Conservation (phyloP, 768 basidiomycete species). For the Boletus vinaceobasis region DNA sequence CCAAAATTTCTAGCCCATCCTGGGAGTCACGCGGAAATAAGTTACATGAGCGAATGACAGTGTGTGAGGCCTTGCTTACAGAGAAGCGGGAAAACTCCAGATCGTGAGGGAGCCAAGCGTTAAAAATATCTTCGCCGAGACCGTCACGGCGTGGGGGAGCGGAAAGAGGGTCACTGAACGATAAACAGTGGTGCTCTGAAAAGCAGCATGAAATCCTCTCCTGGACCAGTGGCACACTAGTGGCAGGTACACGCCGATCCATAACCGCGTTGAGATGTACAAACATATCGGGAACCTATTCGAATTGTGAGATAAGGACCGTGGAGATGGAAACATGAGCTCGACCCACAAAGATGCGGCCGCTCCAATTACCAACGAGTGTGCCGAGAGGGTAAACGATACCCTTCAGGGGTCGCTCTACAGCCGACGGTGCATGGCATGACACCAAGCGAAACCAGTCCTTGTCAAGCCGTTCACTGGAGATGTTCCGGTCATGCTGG, state of each 20-base stretch:
- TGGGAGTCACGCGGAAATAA: constrained; percentile 21
- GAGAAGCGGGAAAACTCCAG: constrained; percentile 30
- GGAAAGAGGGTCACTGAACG: constrained; percentile 35
- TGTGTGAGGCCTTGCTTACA: constrained; percentile 25
- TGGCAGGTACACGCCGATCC: constrained; percentile 19
- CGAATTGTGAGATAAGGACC: constrained; percentile 21
- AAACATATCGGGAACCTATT: constrained; percentile 24
- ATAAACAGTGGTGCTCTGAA: constrained; percentile 47
- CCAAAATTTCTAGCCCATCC: constrained; percentile 42
- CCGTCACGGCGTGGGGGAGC: constrained; percentile 34
- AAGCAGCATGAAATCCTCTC: constrained; percentile 41
- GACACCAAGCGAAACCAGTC: constrained; percentile 49
- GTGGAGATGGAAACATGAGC: constrained; percentile 5
- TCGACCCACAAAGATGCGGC: constrained; percentile 42
- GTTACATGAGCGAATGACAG: neutral
- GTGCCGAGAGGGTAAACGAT: constrained; percentile 43
- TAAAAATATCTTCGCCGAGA: constrained; percentile 43
- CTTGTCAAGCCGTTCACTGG: constrained; percentile 37
- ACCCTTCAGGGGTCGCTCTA: constrained; percentile 38
- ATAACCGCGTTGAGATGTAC: constrained; percentile 23
- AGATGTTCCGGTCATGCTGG: constrained; percentile 10
- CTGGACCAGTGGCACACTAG: constrained; percentile 28
- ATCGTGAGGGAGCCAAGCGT: constrained; percentile 46
- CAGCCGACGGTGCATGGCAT: constrained; percentile 38
- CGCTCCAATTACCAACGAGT: constrained; percentile 44